These are phyloP conservation scores for Penicillium bovifimosum DNA, from an alignment of 495 filamentous ascomycete genomes.

Conservation along the genomic window DNA sequence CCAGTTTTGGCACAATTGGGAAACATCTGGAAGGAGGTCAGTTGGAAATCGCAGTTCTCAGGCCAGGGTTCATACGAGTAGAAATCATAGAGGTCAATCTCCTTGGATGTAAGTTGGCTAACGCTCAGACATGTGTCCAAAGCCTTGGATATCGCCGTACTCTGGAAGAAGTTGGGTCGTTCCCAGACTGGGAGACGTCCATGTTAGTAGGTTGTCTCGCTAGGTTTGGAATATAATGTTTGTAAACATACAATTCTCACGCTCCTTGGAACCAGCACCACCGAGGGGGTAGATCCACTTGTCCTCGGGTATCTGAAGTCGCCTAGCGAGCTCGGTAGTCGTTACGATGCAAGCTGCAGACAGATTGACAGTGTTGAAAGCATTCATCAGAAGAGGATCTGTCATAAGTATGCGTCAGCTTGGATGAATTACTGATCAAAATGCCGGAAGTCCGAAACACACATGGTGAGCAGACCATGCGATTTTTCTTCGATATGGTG, in stretches of 20 bases:
- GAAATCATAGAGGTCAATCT: conserved; percentile 51
- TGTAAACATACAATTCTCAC: conserved; percentile 35
- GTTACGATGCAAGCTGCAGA: conserved; percentile 49
- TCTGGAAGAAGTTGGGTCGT: conserved; percentile 45
- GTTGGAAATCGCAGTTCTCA: not conserved
- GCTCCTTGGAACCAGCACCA: conserved; percentile 48
- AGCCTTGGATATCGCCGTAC: conserved; percentile 45
- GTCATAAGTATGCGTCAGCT: not conserved
- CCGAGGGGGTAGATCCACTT: conserved; percentile 53
- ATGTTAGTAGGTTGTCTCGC: not conserved
- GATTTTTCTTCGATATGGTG: conserved; percentile 42
- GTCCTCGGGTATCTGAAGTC: conserved; percentile 43
- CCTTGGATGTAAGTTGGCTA: conserved; percentile 29
- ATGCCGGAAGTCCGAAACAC: conserved; percentile 1
- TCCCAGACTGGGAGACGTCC: conserved; percentile 42
- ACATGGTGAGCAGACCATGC: conserved; percentile 53
- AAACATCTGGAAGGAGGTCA: conserved; percentile 38
- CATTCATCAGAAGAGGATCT: conserved; percentile 59
- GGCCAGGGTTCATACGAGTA: conserved; percentile 38
- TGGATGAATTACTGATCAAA: not conserved
- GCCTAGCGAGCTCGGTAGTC: conserved; percentile 39
- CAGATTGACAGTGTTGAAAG: conserved; percentile 55
- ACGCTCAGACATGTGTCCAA: conserved; percentile 38
- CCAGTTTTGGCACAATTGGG: conserved; percentile 55
- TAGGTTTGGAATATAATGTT: not conserved